Conservation (phyloP, 495 filamentous ascomycete genomes). For the Penicillium cosmopolitanum region DNA sequence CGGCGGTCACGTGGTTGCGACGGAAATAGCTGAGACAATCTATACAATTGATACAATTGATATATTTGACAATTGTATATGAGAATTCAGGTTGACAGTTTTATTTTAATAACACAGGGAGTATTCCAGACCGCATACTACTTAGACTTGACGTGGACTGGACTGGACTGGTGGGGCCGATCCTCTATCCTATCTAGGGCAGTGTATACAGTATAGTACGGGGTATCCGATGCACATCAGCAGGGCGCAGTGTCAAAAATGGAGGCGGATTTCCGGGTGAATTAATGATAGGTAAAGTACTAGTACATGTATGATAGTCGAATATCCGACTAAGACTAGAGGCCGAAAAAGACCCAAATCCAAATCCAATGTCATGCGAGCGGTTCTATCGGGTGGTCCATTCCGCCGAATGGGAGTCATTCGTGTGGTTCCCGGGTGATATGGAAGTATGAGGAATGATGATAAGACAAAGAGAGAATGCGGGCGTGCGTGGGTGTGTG, state of each 20-base stretch:
- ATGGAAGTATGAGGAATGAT: not conserved
- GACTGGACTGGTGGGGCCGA: too few relatives aligned
- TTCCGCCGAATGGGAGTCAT: not conserved
- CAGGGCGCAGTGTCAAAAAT: not conserved
- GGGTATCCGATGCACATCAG: too few relatives aligned
- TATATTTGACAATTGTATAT: too few relatives aligned
- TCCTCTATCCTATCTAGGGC: too few relatives aligned
- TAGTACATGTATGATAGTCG: constrained; percentile 6
- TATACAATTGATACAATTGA: too few relatives aligned
- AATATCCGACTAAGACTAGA: not conserved
- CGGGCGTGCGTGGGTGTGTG: not conserved
- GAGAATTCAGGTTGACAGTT: too few relatives aligned
- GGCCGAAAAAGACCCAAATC: not conserved
- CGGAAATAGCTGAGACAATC: too few relatives aligned
- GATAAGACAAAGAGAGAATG: not conserved
- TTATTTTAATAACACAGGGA: too few relatives aligned
- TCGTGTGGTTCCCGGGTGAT: not conserved
- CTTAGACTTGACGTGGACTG: too few relatives aligned
- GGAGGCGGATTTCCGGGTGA: not conserved
- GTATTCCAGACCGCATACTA: too few relatives aligned
- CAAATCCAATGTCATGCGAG: not conserved
- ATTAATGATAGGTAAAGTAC: constrained; percentile 31
- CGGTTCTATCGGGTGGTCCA: not conserved
- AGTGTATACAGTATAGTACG: too few relatives aligned
- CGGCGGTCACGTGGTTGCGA: too few relatives aligned